Percentiles rank a stretch among this genome's conserved stretches.
Evolutionary conservation across 495 filamentous ascomycete species (phyloP).

Genomic region (Parmelia sp.): DNA sequence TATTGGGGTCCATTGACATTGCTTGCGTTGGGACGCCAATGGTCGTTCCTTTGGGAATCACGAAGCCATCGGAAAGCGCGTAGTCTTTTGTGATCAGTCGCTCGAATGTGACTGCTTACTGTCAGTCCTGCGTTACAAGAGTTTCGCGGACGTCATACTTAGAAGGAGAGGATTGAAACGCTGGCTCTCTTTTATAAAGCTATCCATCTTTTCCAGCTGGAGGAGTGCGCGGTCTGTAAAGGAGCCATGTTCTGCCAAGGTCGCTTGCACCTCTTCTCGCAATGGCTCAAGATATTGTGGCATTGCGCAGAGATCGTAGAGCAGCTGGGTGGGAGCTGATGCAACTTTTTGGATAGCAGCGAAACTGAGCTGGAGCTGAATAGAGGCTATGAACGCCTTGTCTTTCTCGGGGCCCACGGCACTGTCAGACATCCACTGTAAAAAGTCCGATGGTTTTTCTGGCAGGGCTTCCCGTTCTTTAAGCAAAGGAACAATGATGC

Average conservation of each 20-base stretch:
- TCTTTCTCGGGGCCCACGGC: neutral
- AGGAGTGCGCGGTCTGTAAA: constrained; percentile 1
- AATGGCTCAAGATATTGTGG: constrained; percentile 18
- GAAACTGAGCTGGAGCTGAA: neutral
- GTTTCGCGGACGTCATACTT: neutral
- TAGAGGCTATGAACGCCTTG: neutral
- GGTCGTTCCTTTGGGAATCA: neutral
- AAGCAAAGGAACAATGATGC: neutral
- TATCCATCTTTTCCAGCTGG: constrained; percentile 8
- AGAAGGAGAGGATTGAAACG: constrained; percentile 8
- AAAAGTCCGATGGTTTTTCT: neutral
- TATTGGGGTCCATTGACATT: neutral
- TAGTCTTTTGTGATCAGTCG: neutral
- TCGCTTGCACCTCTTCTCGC: constrained; percentile 13
- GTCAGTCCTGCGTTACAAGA: neutral
- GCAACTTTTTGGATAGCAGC: neutral
- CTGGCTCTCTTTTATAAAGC: constrained; percentile 13
- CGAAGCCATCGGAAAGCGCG: neutral
- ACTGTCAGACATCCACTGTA: neutral
- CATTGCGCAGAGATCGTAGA: constrained; percentile 18
- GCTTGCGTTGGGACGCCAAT: neutral
- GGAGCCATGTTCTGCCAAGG: constrained; percentile 5
- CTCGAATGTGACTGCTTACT: neutral
- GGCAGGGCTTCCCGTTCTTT: neutral
- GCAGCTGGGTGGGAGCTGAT: neutral